These are phyloP conservation scores for Neurospora sp. DNA, from an alignment of 2,329 filamentous ascomycete genomes.

Conservation along the genomic window DNA sequence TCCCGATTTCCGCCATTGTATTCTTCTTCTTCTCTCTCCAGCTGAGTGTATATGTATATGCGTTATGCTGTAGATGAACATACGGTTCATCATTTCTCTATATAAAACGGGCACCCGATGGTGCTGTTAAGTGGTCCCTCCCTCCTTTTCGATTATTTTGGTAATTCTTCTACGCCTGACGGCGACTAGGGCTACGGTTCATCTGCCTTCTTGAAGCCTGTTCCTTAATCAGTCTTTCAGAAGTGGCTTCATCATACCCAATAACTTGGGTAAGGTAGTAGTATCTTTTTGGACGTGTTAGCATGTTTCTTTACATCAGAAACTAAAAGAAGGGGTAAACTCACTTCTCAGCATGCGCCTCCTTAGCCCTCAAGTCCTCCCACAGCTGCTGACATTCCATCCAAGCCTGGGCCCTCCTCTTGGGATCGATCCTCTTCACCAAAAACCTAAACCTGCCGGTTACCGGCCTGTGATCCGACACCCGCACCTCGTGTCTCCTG, in stretches of 20 bases:
- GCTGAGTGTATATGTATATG: not conserved
- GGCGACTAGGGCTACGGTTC: constrained; percentile 19
- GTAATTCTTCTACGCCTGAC: constrained; percentile 6
- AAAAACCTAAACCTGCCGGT: constrained; percentile 75
- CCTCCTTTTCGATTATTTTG: not conserved
- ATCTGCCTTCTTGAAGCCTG: constrained; percentile 20
- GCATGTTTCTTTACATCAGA: constrained; percentile 15
- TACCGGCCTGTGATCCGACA: constrained; percentile 89
- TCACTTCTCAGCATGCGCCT: constrained; percentile 70
- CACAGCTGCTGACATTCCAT: constrained; percentile 68
- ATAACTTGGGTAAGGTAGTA: constrained; percentile 41
- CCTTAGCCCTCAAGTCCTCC: constrained; percentile 57
- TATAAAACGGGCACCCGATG: not conserved
- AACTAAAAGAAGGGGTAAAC: constrained; percentile 23
- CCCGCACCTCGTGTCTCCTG: constrained; percentile 74
- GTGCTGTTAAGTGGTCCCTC: not conserved
- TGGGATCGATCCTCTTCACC: constrained; percentile 69
- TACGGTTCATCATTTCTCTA: not conserved
- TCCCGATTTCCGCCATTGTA: not conserved
- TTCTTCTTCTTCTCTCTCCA: not conserved
- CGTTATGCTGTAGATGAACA: not conserved
- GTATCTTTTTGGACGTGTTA: constrained; percentile 26
- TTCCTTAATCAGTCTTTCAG: constrained; percentile 36
- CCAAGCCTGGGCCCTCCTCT: constrained; percentile 56
- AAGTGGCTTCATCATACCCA: constrained; percentile 45